phyloP scores from a whole-genome alignment of 1,284 basidiomycete genomes.

The Heliocybe sulcata region DNA sequence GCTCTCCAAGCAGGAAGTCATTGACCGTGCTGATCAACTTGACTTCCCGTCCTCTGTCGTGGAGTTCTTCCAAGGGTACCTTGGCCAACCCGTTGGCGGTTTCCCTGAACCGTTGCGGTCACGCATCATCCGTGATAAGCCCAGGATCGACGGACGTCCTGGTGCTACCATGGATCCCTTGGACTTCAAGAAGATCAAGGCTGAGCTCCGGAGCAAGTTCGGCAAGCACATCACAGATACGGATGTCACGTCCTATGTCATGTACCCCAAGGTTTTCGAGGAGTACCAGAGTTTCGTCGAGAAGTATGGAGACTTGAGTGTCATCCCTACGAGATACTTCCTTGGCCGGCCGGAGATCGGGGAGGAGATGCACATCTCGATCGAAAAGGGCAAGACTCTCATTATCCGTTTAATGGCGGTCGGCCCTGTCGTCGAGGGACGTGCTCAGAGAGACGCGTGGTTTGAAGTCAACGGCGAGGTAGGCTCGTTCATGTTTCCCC shows the following conservation, averaged over 20 bases:
- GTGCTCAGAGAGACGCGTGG: constrained; percentile 94
- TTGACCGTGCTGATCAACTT: constrained; percentile 81
- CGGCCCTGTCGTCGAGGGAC: constrained; percentile 87
- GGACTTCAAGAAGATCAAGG: constrained; percentile 95
- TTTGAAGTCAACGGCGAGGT: constrained; percentile 98
- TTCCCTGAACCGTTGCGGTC: constrained; percentile 97
- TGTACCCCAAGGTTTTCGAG: constrained; percentile 98
- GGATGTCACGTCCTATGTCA: constrained; percentile 93
- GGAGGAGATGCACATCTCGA: constrained; percentile 95
- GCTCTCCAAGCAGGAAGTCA: constrained; percentile 81
- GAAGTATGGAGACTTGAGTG: constrained; percentile 93
- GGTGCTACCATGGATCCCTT: constrained; percentile 83
- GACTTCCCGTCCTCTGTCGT: constrained; percentile 98
- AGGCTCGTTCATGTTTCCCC: constrained; percentile 12
- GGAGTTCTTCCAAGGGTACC: constrained; percentile 97
- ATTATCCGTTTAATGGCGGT: constrained; percentile 96
- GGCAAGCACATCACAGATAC: constrained; percentile 90
- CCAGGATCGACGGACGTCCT: constrained; percentile 89
- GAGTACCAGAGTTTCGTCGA: constrained; percentile 94
- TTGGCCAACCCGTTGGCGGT: constrained; percentile 94
- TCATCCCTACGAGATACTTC: constrained; percentile 97
- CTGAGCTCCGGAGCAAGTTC: constrained; percentile 88
- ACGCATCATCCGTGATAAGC: constrained; percentile 90
- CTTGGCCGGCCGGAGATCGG: constrained; percentile 86
- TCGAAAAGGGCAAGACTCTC: constrained; percentile 96